phyloP scores from a whole-genome alignment of 1,139 yeast species.

The Saccharomyces hybrid region DNA sequence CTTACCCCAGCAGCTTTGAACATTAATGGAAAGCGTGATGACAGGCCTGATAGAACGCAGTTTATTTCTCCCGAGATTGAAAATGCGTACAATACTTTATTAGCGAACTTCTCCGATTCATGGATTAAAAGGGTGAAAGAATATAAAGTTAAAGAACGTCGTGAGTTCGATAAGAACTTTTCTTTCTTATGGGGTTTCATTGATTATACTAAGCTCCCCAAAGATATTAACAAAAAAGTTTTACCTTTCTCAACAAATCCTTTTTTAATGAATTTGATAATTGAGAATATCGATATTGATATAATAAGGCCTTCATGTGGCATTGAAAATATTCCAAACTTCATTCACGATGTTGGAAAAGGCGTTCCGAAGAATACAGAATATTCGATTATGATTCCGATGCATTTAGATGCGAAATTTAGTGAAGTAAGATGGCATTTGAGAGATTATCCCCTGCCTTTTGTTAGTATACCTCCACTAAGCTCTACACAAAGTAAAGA shows the following conservation, averaged over 20 bases:
- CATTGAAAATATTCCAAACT: conserved; percentile 46
- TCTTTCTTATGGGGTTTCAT: conserved; percentile 44
- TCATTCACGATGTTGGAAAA: conserved; percentile 66
- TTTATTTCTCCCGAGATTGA: conserved; percentile 9
- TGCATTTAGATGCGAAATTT: conserved; percentile 40
- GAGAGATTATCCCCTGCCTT: conserved; percentile 58
- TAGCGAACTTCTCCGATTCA: conserved; percentile 51
- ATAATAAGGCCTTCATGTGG: conserved; percentile 51
- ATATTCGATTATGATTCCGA: conserved; percentile 64
- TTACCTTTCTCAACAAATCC: conserved; percentile 55
- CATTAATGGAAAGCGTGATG: conserved; percentile 7
- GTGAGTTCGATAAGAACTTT: conserved; percentile 47
- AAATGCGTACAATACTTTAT: conserved; percentile 20
- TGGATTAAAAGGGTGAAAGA: conserved; percentile 62
- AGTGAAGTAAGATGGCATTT: conserved; percentile 51
- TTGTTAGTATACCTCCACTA: conserved; percentile 37
- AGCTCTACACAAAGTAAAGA: conserved; percentile 31
- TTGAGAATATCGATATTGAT: conserved; percentile 50
- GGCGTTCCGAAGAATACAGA: conserved; percentile 66
- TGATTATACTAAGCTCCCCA: conserved; percentile 38
- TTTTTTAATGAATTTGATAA: conserved; percentile 50
- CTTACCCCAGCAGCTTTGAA: conserved; percentile 9
- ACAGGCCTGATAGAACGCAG: conserved; percentile 5
- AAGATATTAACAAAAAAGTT: conserved; percentile 43
- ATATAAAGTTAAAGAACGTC: conserved; percentile 37